Evolutionary conservation across 805 yeast genomes (phyloP), one percentile per base, ranked within the genome.

Genomic region (Naumovozyma baii): DNA sequence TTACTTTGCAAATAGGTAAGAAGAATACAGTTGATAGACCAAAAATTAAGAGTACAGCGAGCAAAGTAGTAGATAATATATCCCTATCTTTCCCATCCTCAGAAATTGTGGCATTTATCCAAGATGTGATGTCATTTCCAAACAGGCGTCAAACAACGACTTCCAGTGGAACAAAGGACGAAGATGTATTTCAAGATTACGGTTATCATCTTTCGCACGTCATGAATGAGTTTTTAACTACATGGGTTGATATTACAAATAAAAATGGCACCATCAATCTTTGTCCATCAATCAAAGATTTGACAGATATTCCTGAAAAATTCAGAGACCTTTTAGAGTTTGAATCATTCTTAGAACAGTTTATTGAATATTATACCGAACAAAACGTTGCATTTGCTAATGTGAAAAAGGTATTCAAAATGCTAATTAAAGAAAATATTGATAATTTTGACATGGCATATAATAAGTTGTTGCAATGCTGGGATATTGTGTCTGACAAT

Each of bases 391-490:
- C 33, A 12, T 56, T 57, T 33, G 45, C 50, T 4, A 39, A 45
- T 4, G 30, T 52, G n/a, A 17, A 34, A 2, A 34, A 42, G 2
- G 14, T 49, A 3, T 50, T 50, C 3, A 34, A 36, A 2, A 18
- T 46, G 2, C 26, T 59, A 14, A 12, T 55, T 25, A 36, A 44
- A n/a, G 59, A 59, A 36, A 35, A 41, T 1, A 32, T 45, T 5
- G 34, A 34, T 15, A 42, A 47, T 18, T 33, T 52, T 20, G 59
- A 54, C 20, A 28, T 48, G 4, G 46, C 52, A 20, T 53, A 51
- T 35, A 54, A 43, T 37, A 54, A 51, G 35, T 31, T 59, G 14
- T 38, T 52, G 18, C 56, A 55, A 44, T 54, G 61, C 38, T 59
- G 62, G 63, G 54, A 45, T 22, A 39, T 46, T 4, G 45, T 49